Base-by-base conservation (phyloP, 805 yeast genomes). In the Jamesozyma hellenica region DNA sequence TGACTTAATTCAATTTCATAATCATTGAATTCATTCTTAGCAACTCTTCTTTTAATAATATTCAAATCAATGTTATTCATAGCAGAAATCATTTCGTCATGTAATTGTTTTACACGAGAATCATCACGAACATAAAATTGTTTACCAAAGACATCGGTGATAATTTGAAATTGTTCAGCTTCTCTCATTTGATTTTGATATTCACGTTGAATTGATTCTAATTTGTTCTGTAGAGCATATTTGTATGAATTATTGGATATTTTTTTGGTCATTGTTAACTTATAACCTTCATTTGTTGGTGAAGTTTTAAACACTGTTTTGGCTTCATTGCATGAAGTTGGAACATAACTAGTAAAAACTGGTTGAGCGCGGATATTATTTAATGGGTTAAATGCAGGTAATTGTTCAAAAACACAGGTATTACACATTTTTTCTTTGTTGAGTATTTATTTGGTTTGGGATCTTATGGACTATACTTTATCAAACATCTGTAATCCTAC, bases 91-190 rank as follows among this genome's bases (percentile, higher is more conserved):
- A 46, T 34, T 23, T 13, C 16, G 12, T 44, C 42, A 14, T 23
- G 16, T 13, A 44, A 43, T 10, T 48, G 50, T 12, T 47, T 51
- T 6, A 21, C 8, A 25, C 50, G 51, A 4, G 42, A 40, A 26
- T 46, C 48, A 18, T 56, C 61, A 37, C 52, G 55, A 26, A 56
- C 54, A 21, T 55, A 59, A 36, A 49, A 59, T 19, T 55, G 56
- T 32, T 55, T 61, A 26, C 61, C 63, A 34, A 50, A 52, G 10
- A 49, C 32, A 35, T 56, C 60, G 8, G 42, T 42, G 2, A 51
- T 58, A 5, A 54, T 34, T 17, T 40, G 49, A 39, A 54, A 56
- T 11, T 31, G 40, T 16, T 60, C 59, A 18, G n/a, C 15, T 21
- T 5, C 5, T 21, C 23, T 21, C 5, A 21, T 21, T 28, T 47